Evolutionary conservation across 192 early-diverging fungal species (phyloP), one percentile per base, ranked within the genome.

Genomic region (Gonapodya prolifera): DNA sequence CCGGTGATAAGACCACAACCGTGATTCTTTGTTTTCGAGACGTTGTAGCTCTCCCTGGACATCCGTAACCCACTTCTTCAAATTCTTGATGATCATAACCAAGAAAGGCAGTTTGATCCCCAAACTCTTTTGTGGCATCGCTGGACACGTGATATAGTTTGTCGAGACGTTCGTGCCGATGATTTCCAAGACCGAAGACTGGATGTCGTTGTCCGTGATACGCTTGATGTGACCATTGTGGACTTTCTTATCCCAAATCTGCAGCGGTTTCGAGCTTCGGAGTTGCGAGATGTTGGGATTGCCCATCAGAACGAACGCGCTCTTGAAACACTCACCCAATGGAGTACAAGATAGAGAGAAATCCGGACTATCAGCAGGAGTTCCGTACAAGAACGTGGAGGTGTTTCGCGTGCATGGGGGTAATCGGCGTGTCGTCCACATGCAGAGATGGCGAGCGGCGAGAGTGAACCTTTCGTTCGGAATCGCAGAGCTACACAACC

Each of bases 31-130:
- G n/a, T n/a, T n/a, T n/a, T n/a, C n/a, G n/a, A n/a, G n/a, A n/a
- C n/a, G n/a, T n/a, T n/a, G n/a, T n/a, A n/a, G n/a, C n/a, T n/a
- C n/a, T n/a, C n/a, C n/a, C n/a, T n/a, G n/a, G n/a, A n/a, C n/a
- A n/a, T n/a, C n/a, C n/a, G n/a, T 16, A 69, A 69, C 45, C 45
- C 45, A 69, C 45, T 8, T 69, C 45, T n/a, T 91, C 45, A 93
- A 81, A 79, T 95, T 95, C 85, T 97, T 97, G 61, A 95, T 86
- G 61, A 95, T 81, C 80, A 98, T 88, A 8, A 95, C 91, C 35
- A 98, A 81, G 79, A 90, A 94, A 0, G 95, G 96, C 33, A 97
- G 84, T 79, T 94, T 96, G 83, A 97, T 95, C 0, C 95, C 96
- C 2, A 98, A 87, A 0, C 93, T 93, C 31, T 91, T 82, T 32